Evolutionary conservation across 2,329 filamentous ascomycete genomes (phyloP).

Genomic region (Amylocarpus encephaloides): DNA sequence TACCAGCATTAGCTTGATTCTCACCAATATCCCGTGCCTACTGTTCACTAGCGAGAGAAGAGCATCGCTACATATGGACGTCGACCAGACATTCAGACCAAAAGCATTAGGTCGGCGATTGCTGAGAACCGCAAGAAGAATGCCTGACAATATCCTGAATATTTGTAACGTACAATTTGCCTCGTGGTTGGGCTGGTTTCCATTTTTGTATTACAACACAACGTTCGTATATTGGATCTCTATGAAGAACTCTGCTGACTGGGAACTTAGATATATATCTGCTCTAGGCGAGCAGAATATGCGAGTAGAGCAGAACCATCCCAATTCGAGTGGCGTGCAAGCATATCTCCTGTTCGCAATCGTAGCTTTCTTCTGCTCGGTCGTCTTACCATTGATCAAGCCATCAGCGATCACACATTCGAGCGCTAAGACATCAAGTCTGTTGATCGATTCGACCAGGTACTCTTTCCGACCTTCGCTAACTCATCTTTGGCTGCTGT

Average conservation of each 20-base stretch:
- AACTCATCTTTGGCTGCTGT: conserved; percentile 14
- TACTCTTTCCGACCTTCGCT: conserved; percentile 1
- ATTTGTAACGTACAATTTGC: conserved; percentile 25
- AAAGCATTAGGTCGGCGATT: background rate
- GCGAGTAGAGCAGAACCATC: conserved; percentile 1
- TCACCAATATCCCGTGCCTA: conserved; percentile 2
- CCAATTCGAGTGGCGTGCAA: conserved; percentile 2
- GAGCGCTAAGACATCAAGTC: background rate
- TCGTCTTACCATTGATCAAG: conserved; percentile 1
- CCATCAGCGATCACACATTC: background rate
- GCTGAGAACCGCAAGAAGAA: conserved; percentile 2
- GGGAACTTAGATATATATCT: conserved; percentile 1
- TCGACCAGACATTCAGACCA: background rate
- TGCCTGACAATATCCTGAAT: conserved; percentile 8
- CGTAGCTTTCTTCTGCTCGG: background rate
- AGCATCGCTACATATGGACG: background rate
- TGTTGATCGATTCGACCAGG: background rate
- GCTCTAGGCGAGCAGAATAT: background rate
- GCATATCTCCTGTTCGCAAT: conserved; percentile 8
- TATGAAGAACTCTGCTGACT: background rate
- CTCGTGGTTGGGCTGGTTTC: conserved; percentile 32
- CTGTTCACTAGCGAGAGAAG: background rate
- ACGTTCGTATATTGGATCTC: conserved; percentile 12
- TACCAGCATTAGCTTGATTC: conserved; percentile 1
- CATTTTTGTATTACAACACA: conserved; percentile 31